These are phyloP conservation scores for Helicocarpus griseus DNA, from an alignment of 2,329 filamentous ascomycete genomes.

Conservation along the genomic window DNA sequence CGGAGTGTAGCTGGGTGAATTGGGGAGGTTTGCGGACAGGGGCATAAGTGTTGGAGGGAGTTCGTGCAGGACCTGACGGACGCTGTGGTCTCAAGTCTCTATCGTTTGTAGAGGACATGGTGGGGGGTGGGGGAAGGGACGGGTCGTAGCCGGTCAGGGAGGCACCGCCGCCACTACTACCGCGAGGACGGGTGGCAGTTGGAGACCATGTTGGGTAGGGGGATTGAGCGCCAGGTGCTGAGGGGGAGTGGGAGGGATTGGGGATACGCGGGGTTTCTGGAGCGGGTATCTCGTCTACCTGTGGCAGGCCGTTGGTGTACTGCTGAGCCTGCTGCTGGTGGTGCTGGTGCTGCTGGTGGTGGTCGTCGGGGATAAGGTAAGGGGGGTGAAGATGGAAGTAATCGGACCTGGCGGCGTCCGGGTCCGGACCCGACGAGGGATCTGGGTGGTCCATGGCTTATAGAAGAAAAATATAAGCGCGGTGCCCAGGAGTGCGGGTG, in stretches of 20 bases:
- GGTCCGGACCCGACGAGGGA: conserved; percentile 27
- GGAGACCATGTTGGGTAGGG: conserved; percentile 25
- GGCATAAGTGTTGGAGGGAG: conserved; percentile 72
- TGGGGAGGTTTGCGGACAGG: conserved; percentile 47
- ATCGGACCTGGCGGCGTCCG: conserved; percentile 33
- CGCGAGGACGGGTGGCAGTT: conserved; percentile 31
- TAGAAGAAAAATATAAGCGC: background rate
- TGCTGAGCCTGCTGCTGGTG: too few species aligned
- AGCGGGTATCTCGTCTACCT: background rate
- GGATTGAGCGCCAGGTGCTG: conserved; percentile 18
- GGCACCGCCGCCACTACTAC: conserved; percentile 33
- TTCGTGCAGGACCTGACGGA: conserved; percentile 59
- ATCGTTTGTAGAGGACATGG: conserved; percentile 20
- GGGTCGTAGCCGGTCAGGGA: conserved; percentile 29
- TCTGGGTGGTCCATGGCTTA: conserved; percentile 36
- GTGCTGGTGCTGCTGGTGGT: too few species aligned
- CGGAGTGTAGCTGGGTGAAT: conserved; percentile 37
- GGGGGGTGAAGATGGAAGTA: conserved; percentile 26
- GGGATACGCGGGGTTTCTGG: background rate
- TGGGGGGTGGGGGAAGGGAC: conserved; percentile 19
- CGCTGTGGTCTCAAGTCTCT: conserved; percentile 48
- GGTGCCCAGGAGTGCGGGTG: background rate
- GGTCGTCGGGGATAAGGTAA: conserved; percentile 21
- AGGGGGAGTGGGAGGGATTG: conserved; percentile 21
- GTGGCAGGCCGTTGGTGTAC: background rate